Percentiles rank a stretch among this genome's conserved stretches.
Conservation (phyloP, 108 stramenopile genomes). For the Stephanodiscus minutulus region DNA sequence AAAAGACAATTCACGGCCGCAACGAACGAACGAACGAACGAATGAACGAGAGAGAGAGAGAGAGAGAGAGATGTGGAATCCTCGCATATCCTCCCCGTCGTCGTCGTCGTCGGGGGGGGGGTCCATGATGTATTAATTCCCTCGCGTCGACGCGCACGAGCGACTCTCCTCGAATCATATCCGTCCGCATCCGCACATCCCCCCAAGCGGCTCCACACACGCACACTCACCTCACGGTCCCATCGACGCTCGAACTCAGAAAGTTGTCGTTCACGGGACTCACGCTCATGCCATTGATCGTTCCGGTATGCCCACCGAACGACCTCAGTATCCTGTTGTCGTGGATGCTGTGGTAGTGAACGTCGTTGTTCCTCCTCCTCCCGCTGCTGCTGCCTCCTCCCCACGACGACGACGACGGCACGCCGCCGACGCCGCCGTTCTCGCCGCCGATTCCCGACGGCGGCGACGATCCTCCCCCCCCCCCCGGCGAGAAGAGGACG, state of each 20-base stretch:
- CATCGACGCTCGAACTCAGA: slow-evolving; percentile 63
- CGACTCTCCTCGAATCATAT: slow-evolving; percentile 45
- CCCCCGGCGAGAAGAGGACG: slow-evolving; percentile 62
- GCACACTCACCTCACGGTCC: slow-evolving; percentile 72
- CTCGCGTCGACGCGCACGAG: too few relatives aligned
- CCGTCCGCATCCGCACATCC: too few relatives aligned
- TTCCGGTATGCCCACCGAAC: slow-evolving; percentile 74
- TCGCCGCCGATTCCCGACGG: too few relatives aligned
- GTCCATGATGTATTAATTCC: background rate
- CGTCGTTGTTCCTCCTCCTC: slow-evolving; percentile 35
- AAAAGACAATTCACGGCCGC: too few relatives aligned
- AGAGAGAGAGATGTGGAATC: too few relatives aligned
- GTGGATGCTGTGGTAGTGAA: slow-evolving; percentile 68
- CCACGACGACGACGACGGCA: too few relatives aligned
- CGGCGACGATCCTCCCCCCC: too few relatives aligned
- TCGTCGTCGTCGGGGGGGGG: background rate
- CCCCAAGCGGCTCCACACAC: too few relatives aligned
- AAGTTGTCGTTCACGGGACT: slow-evolving; percentile 83
- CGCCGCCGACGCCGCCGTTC: slow-evolving; percentile 14
- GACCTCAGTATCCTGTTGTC: slow-evolving; percentile 86
- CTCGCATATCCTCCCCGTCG: too few relatives aligned
- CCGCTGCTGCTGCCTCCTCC: slow-evolving; percentile 1
- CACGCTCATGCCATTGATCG: slow-evolving; percentile 59
- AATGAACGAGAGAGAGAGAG: too few relatives aligned
- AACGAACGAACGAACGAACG: background rate